phyloP scores from a whole-genome alignment of 441 rosid species.

The Populus hybrid region DNA sequence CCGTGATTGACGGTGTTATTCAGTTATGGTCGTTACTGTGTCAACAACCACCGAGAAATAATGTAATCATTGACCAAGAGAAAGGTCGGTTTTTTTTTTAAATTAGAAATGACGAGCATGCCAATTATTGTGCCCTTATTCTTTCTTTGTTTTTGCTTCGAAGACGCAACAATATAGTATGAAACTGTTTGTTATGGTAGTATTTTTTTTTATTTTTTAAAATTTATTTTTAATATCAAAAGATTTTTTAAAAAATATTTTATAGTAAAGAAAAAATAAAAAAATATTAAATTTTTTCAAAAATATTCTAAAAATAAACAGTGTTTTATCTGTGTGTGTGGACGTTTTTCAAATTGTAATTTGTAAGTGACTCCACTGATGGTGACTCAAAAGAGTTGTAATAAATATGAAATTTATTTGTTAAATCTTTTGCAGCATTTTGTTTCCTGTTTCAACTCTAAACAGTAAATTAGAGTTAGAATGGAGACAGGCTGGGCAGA shows the following conservation, averaged over 20 bases:
- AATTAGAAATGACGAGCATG: not conserved
- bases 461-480: not conserved
- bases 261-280: too few species aligned
- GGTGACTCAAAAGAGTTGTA: too few species aligned
- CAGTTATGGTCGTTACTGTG: not conserved
- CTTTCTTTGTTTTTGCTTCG: not conserved
- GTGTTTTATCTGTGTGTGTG: not conserved
- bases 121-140: not conserved
- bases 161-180: not conserved
- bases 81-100: not conserved
- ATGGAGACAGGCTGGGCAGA: too few species aligned
- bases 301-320: too few species aligned
- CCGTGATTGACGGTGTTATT: not conserved
- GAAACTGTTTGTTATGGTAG: too few species aligned
- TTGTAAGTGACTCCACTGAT: not conserved
- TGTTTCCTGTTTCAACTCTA: not conserved
- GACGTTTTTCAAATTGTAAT: not conserved
- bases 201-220: too few species aligned
- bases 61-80: not conserved
- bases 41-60: not conserved
- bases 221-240: too few species aligned
- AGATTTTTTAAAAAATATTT: too few species aligned
- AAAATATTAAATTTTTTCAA: too few species aligned
- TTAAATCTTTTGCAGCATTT: too few species aligned
- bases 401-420: too few species aligned